Conservation (phyloP, 768 basidiomycete genomes). For the Pisolithus orientalis region DNA sequence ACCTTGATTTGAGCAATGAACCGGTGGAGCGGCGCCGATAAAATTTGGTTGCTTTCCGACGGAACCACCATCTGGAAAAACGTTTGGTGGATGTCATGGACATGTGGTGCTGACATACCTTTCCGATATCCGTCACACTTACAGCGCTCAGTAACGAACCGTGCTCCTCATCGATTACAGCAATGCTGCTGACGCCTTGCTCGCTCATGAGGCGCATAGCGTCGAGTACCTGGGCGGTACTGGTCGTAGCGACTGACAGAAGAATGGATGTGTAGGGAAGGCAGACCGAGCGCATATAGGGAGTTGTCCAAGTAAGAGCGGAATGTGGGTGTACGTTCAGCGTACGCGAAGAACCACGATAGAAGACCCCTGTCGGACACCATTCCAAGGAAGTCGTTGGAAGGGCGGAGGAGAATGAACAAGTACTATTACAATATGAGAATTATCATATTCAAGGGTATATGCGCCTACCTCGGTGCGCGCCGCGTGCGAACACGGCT, state of each 20-base stretch:
- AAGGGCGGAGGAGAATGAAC: slow-evolving; percentile 42
- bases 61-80: slow-evolving; percentile 65
- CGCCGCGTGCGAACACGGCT: slow-evolving; percentile 60
- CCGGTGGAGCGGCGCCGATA: slow-evolving; percentile 60
- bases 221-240: slow-evolving; percentile 60
- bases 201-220: slow-evolving; percentile 86
- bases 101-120: slow-evolving; percentile 34
- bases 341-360: slow-evolving; percentile 58
- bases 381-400: slow-evolving; percentile 53
- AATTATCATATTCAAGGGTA: slow-evolving; percentile 1
- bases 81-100: neutral
- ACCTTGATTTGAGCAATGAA: slow-evolving; percentile 74
- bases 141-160: slow-evolving; percentile 66
- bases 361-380: slow-evolving; percentile 73
- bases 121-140: slow-evolving; percentile 78
- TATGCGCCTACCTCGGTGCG: slow-evolving; percentile 54
- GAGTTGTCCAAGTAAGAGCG: slow-evolving; percentile 42
- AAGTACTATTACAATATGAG: slow-evolving; percentile 36
- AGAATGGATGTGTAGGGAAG: slow-evolving; percentile 56
- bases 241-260: slow-evolving; percentile 59
- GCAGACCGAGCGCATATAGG: slow-evolving; percentile 50
- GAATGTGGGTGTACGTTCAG: slow-evolving; percentile 36
- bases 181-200: slow-evolving; percentile 77
- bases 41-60: slow-evolving; percentile 71
- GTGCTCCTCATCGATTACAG: slow-evolving; percentile 62